Percentiles rank a stretch among this genome's conserved stretches.
Conservation (phyloP, 257 asterid species). For the Solanum chaucha region DNA sequence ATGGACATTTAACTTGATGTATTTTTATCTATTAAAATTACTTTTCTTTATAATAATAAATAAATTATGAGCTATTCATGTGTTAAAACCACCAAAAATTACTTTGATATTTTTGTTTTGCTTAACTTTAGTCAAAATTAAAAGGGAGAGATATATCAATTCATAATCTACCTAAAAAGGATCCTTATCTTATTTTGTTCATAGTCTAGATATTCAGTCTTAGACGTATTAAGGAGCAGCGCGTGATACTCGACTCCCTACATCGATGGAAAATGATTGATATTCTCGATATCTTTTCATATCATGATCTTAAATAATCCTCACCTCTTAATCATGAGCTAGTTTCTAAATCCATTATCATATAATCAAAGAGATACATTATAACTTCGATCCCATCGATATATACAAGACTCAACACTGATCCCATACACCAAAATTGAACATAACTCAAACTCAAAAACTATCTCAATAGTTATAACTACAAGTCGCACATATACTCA, state of each 20-base stretch:
- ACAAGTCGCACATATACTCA: neutral
- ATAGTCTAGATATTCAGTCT: neutral
- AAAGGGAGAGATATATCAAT: neutral
- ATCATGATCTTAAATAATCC: neutral
- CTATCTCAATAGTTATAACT: neutral
- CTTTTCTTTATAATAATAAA: neutral
- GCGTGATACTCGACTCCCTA: neutral
- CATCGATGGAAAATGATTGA: neutral
- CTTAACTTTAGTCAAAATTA: neutral
- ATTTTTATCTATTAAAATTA: neutral
- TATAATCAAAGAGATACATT: neutral
- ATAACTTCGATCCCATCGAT: neutral
- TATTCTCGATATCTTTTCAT: neutral
- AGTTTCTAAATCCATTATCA: neutral
- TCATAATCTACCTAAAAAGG: neutral
- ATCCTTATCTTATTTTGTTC: neutral
- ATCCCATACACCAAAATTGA: neutral
- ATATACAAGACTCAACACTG: neutral
- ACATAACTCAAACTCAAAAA: neutral
- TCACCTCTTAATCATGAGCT: neutral
- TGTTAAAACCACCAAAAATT: neutral
- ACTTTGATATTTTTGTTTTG: neutral
- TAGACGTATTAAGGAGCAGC: rapidly evolving
- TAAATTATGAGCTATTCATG: neutral
- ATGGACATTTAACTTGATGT: neutral